Evolutionary conservation across 257 asterid genomes (phyloP), one percentile per base, ranked within the genome.

Genomic region (Asclepias syriaca): DNA sequence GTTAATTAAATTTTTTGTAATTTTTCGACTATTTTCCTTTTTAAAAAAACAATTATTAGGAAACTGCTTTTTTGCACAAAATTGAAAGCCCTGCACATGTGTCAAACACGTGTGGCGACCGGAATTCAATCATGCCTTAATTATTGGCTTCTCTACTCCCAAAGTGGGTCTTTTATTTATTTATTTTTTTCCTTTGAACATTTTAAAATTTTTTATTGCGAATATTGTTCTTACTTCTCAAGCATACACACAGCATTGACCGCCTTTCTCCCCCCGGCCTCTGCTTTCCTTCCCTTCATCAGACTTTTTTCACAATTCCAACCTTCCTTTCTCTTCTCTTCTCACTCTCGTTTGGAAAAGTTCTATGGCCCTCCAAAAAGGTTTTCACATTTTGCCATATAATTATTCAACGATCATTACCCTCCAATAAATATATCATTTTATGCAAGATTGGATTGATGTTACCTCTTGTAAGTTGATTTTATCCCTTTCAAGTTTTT

Each of bases 301-400:
- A 43, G 15, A 58, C 34, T 53, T 70, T 71, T 79, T 68, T 68
- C 49, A 27, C 73, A 56, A 72, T 72, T 73, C 73, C 80, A 69
- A 75, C 57, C 24, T 8, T 8, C 48, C 12, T 34, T 64, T 48
- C 43, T 46, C 46, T 14, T 48, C n/a, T 27, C 68, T 5, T 13
- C 22, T 29, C 16, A 53, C 32, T 21, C 54, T 68, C 55, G 18
- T 29, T 32, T 37, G 22, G 32, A 11, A 40, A 76, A 69, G 16
- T 60, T 68, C 19, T 49, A 34, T 61, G 56, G 51, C 69, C 57
- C 68, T 48, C 13, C 55, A 14, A n/a, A 55, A 57, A 65, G 68
- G 8, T 22, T 39, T 2, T 0, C 68, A 10, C 32, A 8, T 48
- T 50, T 27, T 16, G 22, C 43, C 27, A 9, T n/a, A 37, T 66